Percentiles rank a stretch among this genome's conserved stretches.
phyloP scores from a whole-genome alignment of 2,329 filamentous ascomycete genomes.

The Penicillium corylophilum region DNA sequence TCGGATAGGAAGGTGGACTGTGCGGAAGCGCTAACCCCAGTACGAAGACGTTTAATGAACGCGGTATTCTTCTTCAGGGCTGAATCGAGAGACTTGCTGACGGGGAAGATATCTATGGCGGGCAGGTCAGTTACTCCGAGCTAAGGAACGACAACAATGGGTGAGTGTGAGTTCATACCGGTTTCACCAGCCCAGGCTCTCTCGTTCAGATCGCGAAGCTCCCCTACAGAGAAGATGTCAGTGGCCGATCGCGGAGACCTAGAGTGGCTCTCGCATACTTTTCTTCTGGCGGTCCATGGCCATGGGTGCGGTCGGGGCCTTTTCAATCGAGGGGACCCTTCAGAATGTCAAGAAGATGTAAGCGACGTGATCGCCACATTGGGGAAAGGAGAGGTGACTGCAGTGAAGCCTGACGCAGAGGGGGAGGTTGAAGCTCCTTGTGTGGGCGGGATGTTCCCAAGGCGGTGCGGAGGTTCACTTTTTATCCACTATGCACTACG shows the following conservation, averaged over 20 bases:
- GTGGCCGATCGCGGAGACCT: conserved; percentile 1
- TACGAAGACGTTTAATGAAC: conserved; percentile 94
- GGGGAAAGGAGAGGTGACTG: conserved; percentile 13
- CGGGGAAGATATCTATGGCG: conserved; percentile 68
- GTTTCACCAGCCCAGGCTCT: conserved; percentile 85
- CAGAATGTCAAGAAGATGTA: conserved; percentile 35
- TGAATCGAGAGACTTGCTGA: conserved; percentile 81
- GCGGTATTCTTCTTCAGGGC: conserved; percentile 97
- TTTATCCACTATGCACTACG: conserved; percentile 3
- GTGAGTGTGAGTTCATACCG: conserved; percentile 57
- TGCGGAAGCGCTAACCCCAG: conserved; percentile 76
- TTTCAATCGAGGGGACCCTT: conserved; percentile 37
- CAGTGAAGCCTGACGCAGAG: neutral
- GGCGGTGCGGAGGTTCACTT: conserved; percentile 25
- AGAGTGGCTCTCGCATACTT: conserved; percentile 36
- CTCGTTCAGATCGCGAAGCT: conserved; percentile 84
- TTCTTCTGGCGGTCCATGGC: conserved; percentile 52
- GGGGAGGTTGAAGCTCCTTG: conserved; percentile 1
- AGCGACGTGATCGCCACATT: conserved; percentile 43
- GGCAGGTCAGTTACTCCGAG: conserved; percentile 23
- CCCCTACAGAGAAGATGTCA: conserved; percentile 57
- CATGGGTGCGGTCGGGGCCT: conserved; percentile 18
- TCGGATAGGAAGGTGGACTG: conserved; percentile 84
- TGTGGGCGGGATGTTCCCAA: conserved; percentile 19
- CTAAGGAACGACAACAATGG: neutral